Base-by-base conservation (phyloP, 495 filamentous ascomycete species). In the Penicillium bovifimosum region DNA sequence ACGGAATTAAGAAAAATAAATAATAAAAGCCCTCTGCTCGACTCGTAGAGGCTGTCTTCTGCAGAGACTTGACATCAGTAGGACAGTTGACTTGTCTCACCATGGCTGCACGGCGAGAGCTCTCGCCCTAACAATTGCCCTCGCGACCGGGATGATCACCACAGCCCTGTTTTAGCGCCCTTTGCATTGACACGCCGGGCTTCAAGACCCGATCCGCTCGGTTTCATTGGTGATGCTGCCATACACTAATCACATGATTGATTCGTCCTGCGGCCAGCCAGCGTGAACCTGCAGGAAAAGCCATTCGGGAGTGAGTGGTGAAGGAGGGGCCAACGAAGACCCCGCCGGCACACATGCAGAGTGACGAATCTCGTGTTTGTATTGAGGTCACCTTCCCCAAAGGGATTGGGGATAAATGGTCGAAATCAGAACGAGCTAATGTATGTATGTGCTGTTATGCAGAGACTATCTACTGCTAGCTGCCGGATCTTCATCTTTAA, bases 211-310 rank as follows among this genome's bases (percentile, higher is more conserved):
- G 59, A 64, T 56, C 41, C 43, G 32, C 20, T 35, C 35, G 39
- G 44, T 39, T 53, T 41, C 55, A 64, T 66, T 66, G 61, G 63
- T 49, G 63, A 63, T 33, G 54, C 47, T 47, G 44, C 39, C 49
- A 56, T 57, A 55, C 39, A 14, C 18, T 24, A 55, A 67, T 74
- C 71, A 74, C 71, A 74, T 74, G 71, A 74, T 68, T 64, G 56
- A 62, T 54, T 18, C 31, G 49, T 44, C 55, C 66, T 74, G 71
- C 71, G 71, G 68, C 60, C 62, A 62, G 57, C 65, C 67, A 67
- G 58, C 57, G 63, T 58, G 58, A 68, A 68, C 64, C 65, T 71
- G 70, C 70, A 71, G 63, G 31, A 14, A 55, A 58, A 29, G 39
- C 31, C 31, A 34, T 47, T 50, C 36, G 43, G 42, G 55, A 63